Evolutionary conservation across 2,329 filamentous ascomycete species (phyloP), one percentile per base, ranked within the genome.

Genomic region (Penicillium expansum): DNA sequence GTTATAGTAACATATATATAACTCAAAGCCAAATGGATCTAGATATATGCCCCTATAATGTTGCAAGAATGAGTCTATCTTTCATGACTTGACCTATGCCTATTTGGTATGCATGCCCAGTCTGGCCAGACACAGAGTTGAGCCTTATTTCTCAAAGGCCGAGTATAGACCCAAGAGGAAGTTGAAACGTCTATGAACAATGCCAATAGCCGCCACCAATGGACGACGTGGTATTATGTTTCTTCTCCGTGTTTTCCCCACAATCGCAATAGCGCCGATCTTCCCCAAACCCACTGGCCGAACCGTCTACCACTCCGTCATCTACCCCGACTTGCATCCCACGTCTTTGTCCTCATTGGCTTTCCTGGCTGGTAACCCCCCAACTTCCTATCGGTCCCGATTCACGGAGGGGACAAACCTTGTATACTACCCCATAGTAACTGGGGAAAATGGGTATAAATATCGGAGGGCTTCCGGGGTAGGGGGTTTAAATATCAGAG

Each of bases 191-290:
- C 30, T 13, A 9, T 29, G 29, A 16, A 16, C 5, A 10, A 27
- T 13, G 8, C 11, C 39, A 20, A 33, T n/a, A n/a, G n/a, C n/a
- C n/a, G n/a, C n/a, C n/a, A n/a, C 42, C 44, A 50, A 49, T 49
- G 8, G 30, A 37, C 13, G 45, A n/a, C 29, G 8, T n/a, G 35
- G 6, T 30, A 35, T 50, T 33, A 22, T 44, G 20, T 22, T 4
- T n/a, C 14, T 50, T 20, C 38, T 51, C 20, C 29, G 10, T 22
- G 18, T 51, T 51, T 55, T 20, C 52, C 35, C 52, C 52, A 55
- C 45, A 50, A 18, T 42, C n/a, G 3, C 30, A 27, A 43, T 43
- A 13, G 45, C n/a, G 52, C 45, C 22, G 52, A 50, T 55, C 52
- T 50, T 43, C 52, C 38, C 52, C 30, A 27, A 32, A 16, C 44